Evolutionary conservation across 352 stramenopile species (phyloP).

Genomic region (Pythium scleroteichum): DNA sequence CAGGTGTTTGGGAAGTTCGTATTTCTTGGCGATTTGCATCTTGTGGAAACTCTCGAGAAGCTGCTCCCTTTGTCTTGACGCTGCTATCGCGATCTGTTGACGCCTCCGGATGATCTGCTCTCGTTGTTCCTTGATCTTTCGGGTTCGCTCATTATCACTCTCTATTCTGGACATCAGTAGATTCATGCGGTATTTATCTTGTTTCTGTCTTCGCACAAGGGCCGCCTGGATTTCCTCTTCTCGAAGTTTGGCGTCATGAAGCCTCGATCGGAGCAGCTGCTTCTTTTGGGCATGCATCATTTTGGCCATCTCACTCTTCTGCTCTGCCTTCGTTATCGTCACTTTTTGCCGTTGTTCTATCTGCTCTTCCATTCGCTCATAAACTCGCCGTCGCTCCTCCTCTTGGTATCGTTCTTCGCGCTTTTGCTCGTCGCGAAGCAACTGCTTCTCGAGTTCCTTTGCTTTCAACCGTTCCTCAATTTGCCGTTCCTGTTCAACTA

Average conservation of each 20-base stretch:
- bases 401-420: conserved; percentile 51
- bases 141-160: conserved; percentile 57
- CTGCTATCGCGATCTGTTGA: conserved; percentile 67
- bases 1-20: conserved; percentile 59
- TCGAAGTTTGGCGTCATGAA: conserved; percentile 73
- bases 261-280: conserved; percentile 40
- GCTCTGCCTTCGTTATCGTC: conserved; percentile 46
- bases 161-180: conserved; percentile 64
- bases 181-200: conserved; percentile 61
- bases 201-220: conserved; percentile 54
- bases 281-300: conserved; percentile 58
- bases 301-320: conserved; percentile 54
- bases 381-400: conserved; percentile 50
- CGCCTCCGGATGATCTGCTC: conserved; percentile 52
- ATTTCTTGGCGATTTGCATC: conserved; percentile 84
- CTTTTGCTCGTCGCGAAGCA: conserved; percentile 48
- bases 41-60: conserved; percentile 81
- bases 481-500: conserved; percentile 53
- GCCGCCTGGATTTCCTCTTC: conserved; percentile 79
- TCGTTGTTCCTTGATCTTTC: conserved; percentile 58
- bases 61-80: conserved; percentile 61
- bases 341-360: conserved; percentile 41
- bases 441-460: conserved; percentile 52
- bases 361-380: conserved; percentile 66
- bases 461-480: conserved; percentile 41